These are phyloP conservation scores for Basipetospora chlamydospora DNA, from an alignment of 2,329 filamentous ascomycete species.

Conservation along the genomic window DNA sequence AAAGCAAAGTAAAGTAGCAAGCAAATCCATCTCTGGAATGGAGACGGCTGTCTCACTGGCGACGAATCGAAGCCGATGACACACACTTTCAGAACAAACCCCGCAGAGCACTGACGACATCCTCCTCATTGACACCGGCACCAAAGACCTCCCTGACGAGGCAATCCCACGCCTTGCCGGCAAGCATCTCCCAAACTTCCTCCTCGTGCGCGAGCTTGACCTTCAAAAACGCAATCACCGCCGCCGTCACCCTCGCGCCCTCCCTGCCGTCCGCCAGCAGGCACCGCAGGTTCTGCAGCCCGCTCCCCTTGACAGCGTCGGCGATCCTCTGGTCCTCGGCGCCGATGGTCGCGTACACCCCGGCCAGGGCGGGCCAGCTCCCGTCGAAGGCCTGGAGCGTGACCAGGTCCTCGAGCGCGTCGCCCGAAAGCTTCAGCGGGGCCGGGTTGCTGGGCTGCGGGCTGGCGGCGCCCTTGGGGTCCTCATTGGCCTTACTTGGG, in stretches of 20 bases:
- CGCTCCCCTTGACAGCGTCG: conserved; percentile 14
- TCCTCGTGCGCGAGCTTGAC: conserved; percentile 24
- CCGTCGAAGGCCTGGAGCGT: conserved; percentile 41
- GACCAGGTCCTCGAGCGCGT: conserved; percentile 25
- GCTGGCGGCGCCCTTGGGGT: no score
- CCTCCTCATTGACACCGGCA: background rate
- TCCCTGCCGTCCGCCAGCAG: background rate
- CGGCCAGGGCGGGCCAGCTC: conserved; percentile 27
- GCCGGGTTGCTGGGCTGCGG: background rate
- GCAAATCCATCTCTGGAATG: no score
- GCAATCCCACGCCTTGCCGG: conserved; percentile 43
- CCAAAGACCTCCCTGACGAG: conserved; percentile 12
- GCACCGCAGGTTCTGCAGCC: conserved; percentile 6
- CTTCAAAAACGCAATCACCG: conserved; percentile 36
- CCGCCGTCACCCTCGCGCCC: conserved; percentile 16
- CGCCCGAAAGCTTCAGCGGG: background rate
- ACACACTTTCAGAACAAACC: background rate
- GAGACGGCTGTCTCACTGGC: no score
- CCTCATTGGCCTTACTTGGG: no score
- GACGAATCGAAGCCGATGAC: no score
- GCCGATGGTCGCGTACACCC: background rate
- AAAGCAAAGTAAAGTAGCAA: no score
- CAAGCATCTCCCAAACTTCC: conserved; percentile 51
- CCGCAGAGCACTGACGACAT: background rate
- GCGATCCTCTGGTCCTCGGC: conserved; percentile 2